phyloP scores from a whole-genome alignment of 1,284 basidiomycete genomes.

The Apiotrichum mycotoxinovorans region DNA sequence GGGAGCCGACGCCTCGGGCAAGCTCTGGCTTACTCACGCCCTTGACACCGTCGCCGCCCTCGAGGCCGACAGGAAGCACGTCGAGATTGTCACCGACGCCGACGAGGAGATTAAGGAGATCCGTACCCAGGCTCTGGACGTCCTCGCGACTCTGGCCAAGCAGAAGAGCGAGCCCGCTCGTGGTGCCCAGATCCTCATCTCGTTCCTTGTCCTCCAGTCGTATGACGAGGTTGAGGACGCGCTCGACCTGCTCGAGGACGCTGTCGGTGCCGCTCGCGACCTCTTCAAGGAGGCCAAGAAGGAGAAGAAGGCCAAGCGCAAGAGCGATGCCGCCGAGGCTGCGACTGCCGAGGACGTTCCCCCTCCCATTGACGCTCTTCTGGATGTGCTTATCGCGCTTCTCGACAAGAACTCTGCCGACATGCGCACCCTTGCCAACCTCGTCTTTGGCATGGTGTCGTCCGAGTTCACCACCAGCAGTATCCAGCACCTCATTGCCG shows the following conservation, averaged over 20 bases:
- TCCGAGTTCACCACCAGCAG: conserved; percentile 68
- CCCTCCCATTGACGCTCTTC: conserved; percentile 73
- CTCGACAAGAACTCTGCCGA: conserved; percentile 81
- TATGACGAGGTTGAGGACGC: conserved; percentile 64
- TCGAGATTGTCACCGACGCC: conserved; percentile 57
- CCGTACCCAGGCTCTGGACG: conserved; percentile 55
- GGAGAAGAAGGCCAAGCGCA: conserved; percentile 8
- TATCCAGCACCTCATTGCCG: conserved; percentile 76
- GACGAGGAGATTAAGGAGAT: conserved; percentile 60
- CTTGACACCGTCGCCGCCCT: conserved; percentile 59
- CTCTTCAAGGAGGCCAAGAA: conserved; percentile 13
- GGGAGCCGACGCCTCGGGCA: conserved; percentile 65
- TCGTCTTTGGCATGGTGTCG: conserved; percentile 74
- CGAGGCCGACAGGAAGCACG: conserved; percentile 68
- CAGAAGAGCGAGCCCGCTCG: conserved; percentile 55
- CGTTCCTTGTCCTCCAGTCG: conserved; percentile 65
- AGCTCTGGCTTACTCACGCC: conserved; percentile 74
- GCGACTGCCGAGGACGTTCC: conserved; percentile 47
- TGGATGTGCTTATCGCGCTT: conserved; percentile 83
- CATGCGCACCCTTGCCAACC: conserved; percentile 73
- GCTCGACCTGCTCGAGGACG: conserved; percentile 58
- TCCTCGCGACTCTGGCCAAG: conserved; percentile 53
- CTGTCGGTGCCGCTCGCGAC: conserved; percentile 10
- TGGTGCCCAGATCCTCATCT: conserved; percentile 68
- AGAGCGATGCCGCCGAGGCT: conserved; percentile 5